These are phyloP conservation scores for Juncus effusus DNA, from an alignment of 176 grass and related monocot genomes.

Conservation along the genomic window DNA sequence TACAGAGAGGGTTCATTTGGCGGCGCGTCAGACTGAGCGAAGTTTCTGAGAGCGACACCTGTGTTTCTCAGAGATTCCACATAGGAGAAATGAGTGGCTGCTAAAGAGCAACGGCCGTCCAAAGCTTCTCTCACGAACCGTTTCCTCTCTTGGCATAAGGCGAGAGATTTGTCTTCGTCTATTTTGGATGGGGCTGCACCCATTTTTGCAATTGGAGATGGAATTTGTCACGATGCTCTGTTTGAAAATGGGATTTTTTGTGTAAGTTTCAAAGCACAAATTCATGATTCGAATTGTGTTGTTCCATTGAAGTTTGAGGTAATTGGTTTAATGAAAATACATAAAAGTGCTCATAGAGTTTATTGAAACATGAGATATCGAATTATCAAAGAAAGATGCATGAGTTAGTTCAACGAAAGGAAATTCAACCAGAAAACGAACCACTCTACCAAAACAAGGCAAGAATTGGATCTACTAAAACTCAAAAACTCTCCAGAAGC, in stretches of 20 bases:
- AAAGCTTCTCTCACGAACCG: conserved; percentile 78
- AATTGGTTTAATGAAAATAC: conserved; percentile 5
- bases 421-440: conserved; percentile 8
- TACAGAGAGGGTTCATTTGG: conserved; percentile 45
- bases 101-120: conserved; percentile 79
- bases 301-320: neutral
- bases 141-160: conserved; percentile 82
- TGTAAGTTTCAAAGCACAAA: neutral
- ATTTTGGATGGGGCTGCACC: conserved; percentile 49
- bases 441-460: conserved; percentile 7
- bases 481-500: conserved; percentile 1
- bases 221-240: neutral
- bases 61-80: conserved; percentile 81
- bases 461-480: conserved; percentile 13
- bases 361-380: neutral
- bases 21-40: conserved; percentile 52
- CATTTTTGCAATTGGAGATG: conserved; percentile 37
- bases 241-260: neutral
- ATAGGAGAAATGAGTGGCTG: conserved; percentile 71
- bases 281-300: neutral
- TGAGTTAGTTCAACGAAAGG: neutral
- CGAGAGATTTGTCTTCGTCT: conserved; percentile 84
- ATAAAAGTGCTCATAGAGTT: neutral
- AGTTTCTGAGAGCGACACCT: conserved; percentile 74
- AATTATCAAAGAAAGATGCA: neutral